Conservation (phyloP, 2,329 filamentous ascomycete species). For the Bipolaris victoriae region DNA sequence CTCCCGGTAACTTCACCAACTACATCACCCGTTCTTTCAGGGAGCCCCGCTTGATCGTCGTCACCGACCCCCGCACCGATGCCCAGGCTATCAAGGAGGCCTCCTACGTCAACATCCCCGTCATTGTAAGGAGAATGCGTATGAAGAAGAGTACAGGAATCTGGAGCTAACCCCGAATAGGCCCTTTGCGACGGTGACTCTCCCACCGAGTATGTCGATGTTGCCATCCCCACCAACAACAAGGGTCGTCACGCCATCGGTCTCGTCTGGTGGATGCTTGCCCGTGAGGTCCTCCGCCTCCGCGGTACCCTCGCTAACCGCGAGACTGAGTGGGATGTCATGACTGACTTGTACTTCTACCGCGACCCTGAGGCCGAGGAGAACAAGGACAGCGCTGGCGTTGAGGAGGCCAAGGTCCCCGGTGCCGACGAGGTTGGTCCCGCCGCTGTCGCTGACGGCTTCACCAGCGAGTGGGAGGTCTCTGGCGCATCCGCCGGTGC, state of each 20-base stretch:
- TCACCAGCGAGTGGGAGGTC: conserved; percentile 87
- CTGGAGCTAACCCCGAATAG: conserved; percentile 21
- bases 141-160: background rate
- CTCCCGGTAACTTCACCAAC: conserved; percentile 99
- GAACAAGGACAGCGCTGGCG: conserved; percentile 84
- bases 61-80: conserved; percentile 99
- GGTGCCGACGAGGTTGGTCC: conserved; percentile 84
- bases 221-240: conserved; percentile 99
- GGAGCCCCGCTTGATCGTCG: conserved; percentile 98
- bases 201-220: conserved; percentile 98
- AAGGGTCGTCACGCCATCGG: conserved; percentile 99
- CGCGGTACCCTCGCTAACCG: conserved; percentile 95
- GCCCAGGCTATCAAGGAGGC: conserved; percentile 99
- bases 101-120: conserved; percentile 99
- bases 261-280: conserved; percentile 99
- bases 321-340: conserved; percentile 98
- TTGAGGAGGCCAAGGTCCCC: conserved; percentile 85
- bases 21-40: conserved; percentile 99
- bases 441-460: conserved; percentile 78
- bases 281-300: conserved; percentile 98
- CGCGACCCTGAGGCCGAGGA: conserved; percentile 99
- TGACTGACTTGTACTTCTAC: conserved; percentile 99
- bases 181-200: conserved; percentile 99
- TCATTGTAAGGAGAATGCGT: conserved; percentile 64
- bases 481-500: conserved; percentile 68